phyloP scores from a whole-genome alignment of 495 filamentous ascomycete species.

The Hypomontagnella monticulosa region DNA sequence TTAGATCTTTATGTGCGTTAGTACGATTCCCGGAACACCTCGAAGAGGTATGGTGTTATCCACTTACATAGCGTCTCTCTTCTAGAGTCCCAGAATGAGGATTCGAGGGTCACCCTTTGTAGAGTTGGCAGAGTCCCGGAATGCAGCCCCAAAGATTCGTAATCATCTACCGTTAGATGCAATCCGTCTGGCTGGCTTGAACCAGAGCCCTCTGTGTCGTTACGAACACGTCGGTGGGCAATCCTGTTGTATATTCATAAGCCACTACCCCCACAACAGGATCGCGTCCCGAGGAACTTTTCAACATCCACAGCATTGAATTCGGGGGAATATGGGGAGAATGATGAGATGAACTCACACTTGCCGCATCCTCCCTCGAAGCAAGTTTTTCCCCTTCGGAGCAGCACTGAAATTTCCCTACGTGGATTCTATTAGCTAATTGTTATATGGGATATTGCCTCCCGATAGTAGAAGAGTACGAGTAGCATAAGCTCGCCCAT shows the following conservation, averaged over 20 bases:
- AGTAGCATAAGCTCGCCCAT: not conserved
- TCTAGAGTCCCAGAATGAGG: conserved; percentile 47
- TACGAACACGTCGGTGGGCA: conserved; percentile 34
- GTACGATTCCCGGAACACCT: not conserved
- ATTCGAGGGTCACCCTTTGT: conserved; percentile 45
- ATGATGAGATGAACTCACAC: conserved; percentile 38
- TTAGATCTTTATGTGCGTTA: conserved; percentile 42
- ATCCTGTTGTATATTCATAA: conserved; percentile 35
- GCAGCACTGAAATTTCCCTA: conserved; percentile 44
- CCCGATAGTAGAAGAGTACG: too few species aligned
- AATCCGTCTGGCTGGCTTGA: conserved; percentile 36
- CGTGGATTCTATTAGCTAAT: not conserved
- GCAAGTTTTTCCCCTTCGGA: conserved; percentile 33
- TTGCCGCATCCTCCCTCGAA: conserved; percentile 45
- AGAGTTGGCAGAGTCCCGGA: conserved; percentile 44
- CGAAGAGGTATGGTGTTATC: not conserved
- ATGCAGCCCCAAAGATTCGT: conserved; percentile 44
- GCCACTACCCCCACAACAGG: not conserved
- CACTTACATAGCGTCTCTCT: conserved; percentile 45
- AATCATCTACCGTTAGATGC: conserved; percentile 43
- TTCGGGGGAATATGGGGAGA: not conserved
- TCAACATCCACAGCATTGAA: too few species aligned
- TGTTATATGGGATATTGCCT: too few species aligned
- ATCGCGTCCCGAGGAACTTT: conserved; percentile 3
- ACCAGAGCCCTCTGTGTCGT: conserved; percentile 15